Percentiles rank a stretch among this genome's conserved stretches.
Conservation (phyloP, 352 stramenopile genomes). For the Phytophthora melonis region DNA sequence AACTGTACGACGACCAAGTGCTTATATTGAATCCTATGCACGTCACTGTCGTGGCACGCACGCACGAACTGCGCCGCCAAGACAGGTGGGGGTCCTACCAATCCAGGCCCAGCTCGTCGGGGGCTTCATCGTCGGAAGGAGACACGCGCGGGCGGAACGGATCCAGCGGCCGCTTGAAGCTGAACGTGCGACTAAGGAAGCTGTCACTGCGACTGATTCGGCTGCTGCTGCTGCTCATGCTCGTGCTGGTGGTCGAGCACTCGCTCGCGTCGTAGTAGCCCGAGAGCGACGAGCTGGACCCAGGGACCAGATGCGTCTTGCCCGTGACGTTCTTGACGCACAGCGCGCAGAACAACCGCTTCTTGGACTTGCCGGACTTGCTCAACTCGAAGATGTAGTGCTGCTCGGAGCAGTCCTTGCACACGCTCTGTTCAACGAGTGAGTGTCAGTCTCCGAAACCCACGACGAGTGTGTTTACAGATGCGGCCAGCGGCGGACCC, state of each 20-base stretch:
- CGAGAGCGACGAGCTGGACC: background rate
- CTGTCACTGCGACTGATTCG: conserved; percentile 32
- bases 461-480: background rate
- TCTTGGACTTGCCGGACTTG: conserved; percentile 30
- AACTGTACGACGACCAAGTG: background rate
- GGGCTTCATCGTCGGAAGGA: conserved; percentile 26
- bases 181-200: conserved; percentile 36
- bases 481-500: conserved; percentile 4
- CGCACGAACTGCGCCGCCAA: background rate
- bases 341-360: conserved; percentile 40
- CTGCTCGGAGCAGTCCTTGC: conserved; percentile 46
- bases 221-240: conserved; percentile 24
- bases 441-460: background rate
- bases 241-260: conserved; percentile 23
- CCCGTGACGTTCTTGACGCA: conserved; percentile 43
- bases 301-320: conserved; percentile 6
- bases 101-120: conserved; percentile 32
- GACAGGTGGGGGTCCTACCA: conserved; percentile 14
- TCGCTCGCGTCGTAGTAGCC: conserved; percentile 23
- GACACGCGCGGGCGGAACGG: conserved; percentile 33
- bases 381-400: conserved; percentile 43
- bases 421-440: conserved; percentile 37
- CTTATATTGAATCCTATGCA: conserved; percentile 25
- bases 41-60: conserved; percentile 7
- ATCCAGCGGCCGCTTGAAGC: conserved; percentile 29